These are phyloP conservation scores for Hypericum perforatum DNA, from an alignment of 345 rosid genomes.

Conservation along the genomic window DNA sequence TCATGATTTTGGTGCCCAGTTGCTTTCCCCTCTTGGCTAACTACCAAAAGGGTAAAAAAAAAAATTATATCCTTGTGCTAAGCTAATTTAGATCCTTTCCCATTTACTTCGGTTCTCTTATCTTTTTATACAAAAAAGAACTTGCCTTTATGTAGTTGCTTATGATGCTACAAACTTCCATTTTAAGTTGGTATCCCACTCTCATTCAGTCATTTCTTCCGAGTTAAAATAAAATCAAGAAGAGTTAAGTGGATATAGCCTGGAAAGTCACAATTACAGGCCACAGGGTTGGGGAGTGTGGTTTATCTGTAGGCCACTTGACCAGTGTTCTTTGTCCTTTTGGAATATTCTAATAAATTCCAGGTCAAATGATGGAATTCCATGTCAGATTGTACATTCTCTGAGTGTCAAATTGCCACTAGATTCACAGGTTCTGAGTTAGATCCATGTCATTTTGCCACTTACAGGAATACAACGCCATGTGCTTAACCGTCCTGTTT, in stretches of 20 bases:
- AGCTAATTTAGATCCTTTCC: slow-evolving; percentile 2
- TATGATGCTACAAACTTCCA: no score
- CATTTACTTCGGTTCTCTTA: background rate
- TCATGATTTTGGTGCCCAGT: background rate
- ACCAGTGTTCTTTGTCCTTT: slow-evolving; percentile 7
- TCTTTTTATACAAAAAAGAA: background rate
- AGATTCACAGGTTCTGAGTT: slow-evolving; percentile 20
- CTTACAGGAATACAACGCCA: no score
- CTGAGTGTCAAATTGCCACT: slow-evolving; percentile 15
- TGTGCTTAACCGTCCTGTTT: no score
- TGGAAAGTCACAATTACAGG: slow-evolving; percentile 6
- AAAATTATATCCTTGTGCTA: slow-evolving; percentile 8
- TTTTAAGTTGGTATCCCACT: no score
- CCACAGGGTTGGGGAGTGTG: background rate
- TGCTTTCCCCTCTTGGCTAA: slow-evolving; percentile 13
- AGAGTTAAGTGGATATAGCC: background rate
- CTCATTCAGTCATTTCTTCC: no score
- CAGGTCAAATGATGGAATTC: slow-evolving; percentile 35
- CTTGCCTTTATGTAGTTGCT: no score
- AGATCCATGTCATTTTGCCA: no score
- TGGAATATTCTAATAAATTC: slow-evolving; percentile 12
- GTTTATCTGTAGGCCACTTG: background rate
- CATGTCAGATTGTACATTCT: slow-evolving; percentile 36
- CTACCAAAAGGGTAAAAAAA: slow-evolving; percentile 7
- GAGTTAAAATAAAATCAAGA: no score